Base-by-base conservation (phyloP, 2,329 filamentous ascomycete species). In the Aspergillus sp. region DNA sequence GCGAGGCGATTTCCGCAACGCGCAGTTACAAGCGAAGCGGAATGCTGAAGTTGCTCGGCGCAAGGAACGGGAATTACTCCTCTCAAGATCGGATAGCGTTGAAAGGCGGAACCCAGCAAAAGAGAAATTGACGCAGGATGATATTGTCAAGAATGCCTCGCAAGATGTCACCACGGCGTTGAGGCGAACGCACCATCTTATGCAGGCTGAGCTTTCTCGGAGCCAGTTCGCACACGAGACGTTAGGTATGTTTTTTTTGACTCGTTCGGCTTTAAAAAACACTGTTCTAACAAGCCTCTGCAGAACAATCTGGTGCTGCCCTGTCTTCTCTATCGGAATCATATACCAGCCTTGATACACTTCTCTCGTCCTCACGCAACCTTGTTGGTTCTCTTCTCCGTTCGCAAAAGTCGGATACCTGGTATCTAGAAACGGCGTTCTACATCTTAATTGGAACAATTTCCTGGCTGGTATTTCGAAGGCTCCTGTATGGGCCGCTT, bases 361-460 rank as follows among this genome's bases (percentile, higher is more conserved):
- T 97, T 70, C 82, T 99, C 39, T 81, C 84, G 3, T 89, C 85
- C 56, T 93, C 90, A 46, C 84, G 85, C 63, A 87, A 87, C 55
- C 80, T 99, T 17, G 84, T 97, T 7, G 86, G 86, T 6, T 91
- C 90, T 17, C 80, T 99, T 46, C 78, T 98, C 47, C 86, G 86
- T 60, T 95, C 90, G 62, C 91, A 96, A 71, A 99, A 99, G 81
- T 95, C 89, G 64, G 95, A 99, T 72, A 97, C 93, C 2, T 99
- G 95, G 95, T 99, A 99, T 72, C 84, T 99, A 35, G 90, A 95
- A 75, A 96, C 90, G 39, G 86, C 93, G 2, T 87, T 98, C 64
- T 96, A 93, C 71, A 82, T 97, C 66, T 83, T 98, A 15, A 69
- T 89, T 21, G 84, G 78, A 6, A 97, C 92, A 1, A 86, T 93